These are phyloP conservation scores for Naegleria fowleri DNA, from an alignment of 208 protist genomes.

Conservation along the genomic window DNA sequence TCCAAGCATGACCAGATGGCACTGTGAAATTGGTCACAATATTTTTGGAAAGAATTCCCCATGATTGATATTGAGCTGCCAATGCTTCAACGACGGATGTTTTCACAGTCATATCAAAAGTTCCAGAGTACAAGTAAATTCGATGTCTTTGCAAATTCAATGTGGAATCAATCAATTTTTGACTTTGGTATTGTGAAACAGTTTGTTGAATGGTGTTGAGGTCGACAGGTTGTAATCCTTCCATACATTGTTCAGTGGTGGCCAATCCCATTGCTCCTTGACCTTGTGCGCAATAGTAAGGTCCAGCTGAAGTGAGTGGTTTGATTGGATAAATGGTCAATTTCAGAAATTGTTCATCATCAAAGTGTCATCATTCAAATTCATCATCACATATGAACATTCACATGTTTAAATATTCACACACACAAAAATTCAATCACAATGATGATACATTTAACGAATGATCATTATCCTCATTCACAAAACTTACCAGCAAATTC, in stretches of 20 bases:
- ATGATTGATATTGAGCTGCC: neutral
- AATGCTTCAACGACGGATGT: neutral
- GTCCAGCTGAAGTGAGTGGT: slow-evolving; percentile 16
- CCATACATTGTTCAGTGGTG: slow-evolving; percentile 33
- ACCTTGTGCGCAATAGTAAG: slow-evolving; percentile 31
- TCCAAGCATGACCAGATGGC: slow-evolving; percentile 32
- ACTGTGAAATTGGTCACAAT: slow-evolving; percentile 27
- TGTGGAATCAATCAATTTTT: neutral
- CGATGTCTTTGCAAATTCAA: neutral
- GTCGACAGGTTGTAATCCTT: neutral
- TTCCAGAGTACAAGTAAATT: slow-evolving; percentile 31
- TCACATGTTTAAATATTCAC: no score
- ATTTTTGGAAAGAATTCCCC: neutral
- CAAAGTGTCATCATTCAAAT: no score
- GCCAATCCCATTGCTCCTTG: no score
- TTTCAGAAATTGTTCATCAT: no score
- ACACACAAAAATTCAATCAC: no score
- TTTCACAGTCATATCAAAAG: slow-evolving; percentile 17
- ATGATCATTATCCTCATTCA: no score
- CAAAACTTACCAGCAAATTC: no score
- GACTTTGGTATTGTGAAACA: neutral
- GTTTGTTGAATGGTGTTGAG: neutral
- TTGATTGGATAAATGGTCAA: no score
- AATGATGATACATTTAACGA: no score
- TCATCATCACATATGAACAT: no score